phyloP scores from a whole-genome alignment of 352 stramenopile species.

The Elongisporangium prolatum region DNA sequence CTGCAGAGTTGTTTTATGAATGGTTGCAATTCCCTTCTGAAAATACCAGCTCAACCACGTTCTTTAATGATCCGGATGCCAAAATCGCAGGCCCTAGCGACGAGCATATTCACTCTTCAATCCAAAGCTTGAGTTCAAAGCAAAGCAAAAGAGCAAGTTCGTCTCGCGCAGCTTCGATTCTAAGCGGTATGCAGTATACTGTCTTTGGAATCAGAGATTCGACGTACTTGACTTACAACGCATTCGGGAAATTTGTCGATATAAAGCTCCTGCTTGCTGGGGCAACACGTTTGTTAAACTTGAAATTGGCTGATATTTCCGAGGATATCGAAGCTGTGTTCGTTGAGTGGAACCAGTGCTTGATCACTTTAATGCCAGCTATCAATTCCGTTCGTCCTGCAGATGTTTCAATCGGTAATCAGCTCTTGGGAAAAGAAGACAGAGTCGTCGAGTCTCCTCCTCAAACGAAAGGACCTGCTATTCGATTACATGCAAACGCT shows the following conservation, averaged over 20 bases:
- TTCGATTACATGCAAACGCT: background rate
- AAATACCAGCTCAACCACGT: background rate
- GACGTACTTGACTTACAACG: slow-evolving; percentile 95
- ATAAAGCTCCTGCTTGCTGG: slow-evolving; percentile 68
- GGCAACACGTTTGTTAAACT: slow-evolving; percentile 43
- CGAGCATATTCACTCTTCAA: background rate
- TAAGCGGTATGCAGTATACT: slow-evolving; percentile 10
- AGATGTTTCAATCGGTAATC: background rate
- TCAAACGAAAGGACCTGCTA: background rate
- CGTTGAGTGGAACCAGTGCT: slow-evolving; percentile 79
- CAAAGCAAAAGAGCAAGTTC: background rate
- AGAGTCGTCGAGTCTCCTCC: no score
- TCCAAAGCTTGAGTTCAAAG: background rate
- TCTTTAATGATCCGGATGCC: background rate
- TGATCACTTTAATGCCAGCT: slow-evolving; percentile 16
- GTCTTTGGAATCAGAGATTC: slow-evolving; percentile 93
- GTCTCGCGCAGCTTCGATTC: slow-evolving; percentile 9
- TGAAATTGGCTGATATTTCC: slow-evolving; percentile 92
- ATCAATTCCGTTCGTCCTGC: background rate
- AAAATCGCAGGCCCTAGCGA: background rate
- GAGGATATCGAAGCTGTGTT: slow-evolving; percentile 64
- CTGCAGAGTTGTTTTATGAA: slow-evolving; percentile 83
- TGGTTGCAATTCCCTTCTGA: slow-evolving; percentile 56
- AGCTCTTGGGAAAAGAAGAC: background rate
- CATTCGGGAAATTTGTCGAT: slow-evolving; percentile 89